These are phyloP conservation scores for Ampelomyces quisqualis DNA, from an alignment of 2,329 filamentous ascomycete species.

Conservation along the genomic window DNA sequence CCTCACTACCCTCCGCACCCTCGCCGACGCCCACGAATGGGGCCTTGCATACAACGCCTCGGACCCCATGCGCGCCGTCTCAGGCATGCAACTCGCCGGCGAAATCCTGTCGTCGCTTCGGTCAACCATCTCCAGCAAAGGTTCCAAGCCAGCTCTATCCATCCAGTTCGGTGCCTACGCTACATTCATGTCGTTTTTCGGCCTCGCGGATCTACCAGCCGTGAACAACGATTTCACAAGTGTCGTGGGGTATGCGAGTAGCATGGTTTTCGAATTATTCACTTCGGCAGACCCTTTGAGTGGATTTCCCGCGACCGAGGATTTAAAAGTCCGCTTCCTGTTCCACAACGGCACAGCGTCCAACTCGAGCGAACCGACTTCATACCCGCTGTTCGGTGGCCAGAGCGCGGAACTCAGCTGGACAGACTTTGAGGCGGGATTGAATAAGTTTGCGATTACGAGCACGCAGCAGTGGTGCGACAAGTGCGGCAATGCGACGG, in stretches of 20 bases:
- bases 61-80: constrained; percentile 49
- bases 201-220: constrained; percentile 54
- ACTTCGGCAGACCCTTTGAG: constrained; percentile 47
- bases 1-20: constrained; percentile 65
- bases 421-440: constrained; percentile 64
- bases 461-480: constrained; percentile 69
- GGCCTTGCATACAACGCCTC: constrained; percentile 76
- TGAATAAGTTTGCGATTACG: constrained; percentile 67
- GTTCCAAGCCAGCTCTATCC: constrained; percentile 48
- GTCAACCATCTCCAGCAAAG: constrained; percentile 43
- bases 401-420: constrained; percentile 61
- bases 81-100: constrained; percentile 52
- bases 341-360: constrained; percentile 63
- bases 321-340: constrained; percentile 61
- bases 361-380: constrained; percentile 48
- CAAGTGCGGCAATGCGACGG: constrained; percentile 71
- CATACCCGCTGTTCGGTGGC: constrained; percentile 64
- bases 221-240: constrained; percentile 67
- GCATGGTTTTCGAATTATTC: constrained; percentile 75
- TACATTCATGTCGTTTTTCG: constrained; percentile 63
- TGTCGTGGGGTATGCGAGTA: constrained; percentile 79
- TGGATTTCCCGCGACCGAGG: constrained; percentile 48
- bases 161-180: constrained; percentile 65
- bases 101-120: constrained; percentile 48
- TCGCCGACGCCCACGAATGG: constrained; percentile 80